Conservation (phyloP, 164 flowering plant species). For the Umbilicus rupestris region DNA sequence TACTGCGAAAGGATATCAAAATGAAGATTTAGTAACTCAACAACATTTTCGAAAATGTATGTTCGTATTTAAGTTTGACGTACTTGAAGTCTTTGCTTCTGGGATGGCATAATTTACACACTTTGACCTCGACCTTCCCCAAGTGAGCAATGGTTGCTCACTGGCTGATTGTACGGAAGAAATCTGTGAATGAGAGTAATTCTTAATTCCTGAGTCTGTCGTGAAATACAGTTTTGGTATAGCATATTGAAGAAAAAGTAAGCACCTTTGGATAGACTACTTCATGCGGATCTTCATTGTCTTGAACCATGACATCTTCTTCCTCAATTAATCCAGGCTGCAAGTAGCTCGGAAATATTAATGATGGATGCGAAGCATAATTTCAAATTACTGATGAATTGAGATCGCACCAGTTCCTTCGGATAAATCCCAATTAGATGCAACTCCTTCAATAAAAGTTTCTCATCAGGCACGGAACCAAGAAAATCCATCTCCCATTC, state of each 20-base stretch:
- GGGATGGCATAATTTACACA: neutral
- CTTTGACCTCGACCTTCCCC: neutral
- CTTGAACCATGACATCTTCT: neutral
- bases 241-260: neutral
- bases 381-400: neutral
- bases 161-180: neutral
- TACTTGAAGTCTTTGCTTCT: neutral
- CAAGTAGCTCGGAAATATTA: neutral
- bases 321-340: slow-evolving; percentile 3
- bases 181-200: neutral
- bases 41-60: neutral
- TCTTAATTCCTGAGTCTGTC: no score
- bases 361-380: neutral
- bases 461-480: neutral
- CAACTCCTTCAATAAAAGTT: slow-evolving; percentile 3
- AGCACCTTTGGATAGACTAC: neutral
- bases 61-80: neutral
- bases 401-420: neutral
- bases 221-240: no score
- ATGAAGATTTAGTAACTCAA: neutral
- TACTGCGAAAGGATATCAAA: neutral
- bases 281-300: neutral
- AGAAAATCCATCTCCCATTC: slow-evolving; percentile 7
- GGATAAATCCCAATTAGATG: slow-evolving; percentile 3
- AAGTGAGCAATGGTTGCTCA: neutral